Evolutionary conservation across 768 basidiomycete genomes (phyloP).

Genomic region (Pisolithus microcarpus): DNA sequence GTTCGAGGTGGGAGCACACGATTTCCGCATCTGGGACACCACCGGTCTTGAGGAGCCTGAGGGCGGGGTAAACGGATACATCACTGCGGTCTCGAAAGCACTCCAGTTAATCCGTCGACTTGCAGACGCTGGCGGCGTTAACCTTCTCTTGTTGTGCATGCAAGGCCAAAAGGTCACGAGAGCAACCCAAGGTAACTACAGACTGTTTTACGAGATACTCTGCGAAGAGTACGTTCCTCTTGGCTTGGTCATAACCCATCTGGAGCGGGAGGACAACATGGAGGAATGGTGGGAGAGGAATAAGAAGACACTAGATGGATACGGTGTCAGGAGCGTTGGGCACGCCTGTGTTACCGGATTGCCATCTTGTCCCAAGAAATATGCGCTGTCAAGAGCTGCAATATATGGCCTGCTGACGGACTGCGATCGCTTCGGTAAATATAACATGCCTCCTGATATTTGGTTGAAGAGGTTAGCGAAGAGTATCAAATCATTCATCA

Average conservation of each 20-base stretch:
- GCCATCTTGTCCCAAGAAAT: not conserved
- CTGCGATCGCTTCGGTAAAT: not conserved
- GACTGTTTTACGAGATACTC: conserved; percentile 10
- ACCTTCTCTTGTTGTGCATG: conserved; percentile 14
- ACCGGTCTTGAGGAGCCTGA: conserved; percentile 10
- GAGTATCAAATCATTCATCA: no score
- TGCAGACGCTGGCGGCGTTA: conserved; percentile 4
- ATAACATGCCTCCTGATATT: not conserved
- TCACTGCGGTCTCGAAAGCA: not conserved
- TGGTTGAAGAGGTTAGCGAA: no score
- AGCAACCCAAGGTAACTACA: conserved; percentile 5
- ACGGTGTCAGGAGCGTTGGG: not conserved
- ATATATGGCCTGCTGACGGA: not conserved
- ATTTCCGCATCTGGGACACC: conserved; percentile 16
- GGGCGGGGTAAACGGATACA: not conserved
- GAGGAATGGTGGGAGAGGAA: conserved; percentile 25
- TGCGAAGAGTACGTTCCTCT: conserved; percentile 9
- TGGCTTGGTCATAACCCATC: conserved; percentile 11
- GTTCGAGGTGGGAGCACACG: not conserved
- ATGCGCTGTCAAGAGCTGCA: not conserved
- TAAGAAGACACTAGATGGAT: not conserved
- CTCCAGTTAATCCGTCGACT: not conserved
- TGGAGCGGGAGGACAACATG: conserved; percentile 17
- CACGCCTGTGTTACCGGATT: not conserved
- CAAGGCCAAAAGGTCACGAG: conserved; percentile 4